Evolutionary conservation across 2,329 filamentous ascomycete species (phyloP), one percentile per base, ranked within the genome.

Genomic region (Ophiosphaerella herpotricha): DNA sequence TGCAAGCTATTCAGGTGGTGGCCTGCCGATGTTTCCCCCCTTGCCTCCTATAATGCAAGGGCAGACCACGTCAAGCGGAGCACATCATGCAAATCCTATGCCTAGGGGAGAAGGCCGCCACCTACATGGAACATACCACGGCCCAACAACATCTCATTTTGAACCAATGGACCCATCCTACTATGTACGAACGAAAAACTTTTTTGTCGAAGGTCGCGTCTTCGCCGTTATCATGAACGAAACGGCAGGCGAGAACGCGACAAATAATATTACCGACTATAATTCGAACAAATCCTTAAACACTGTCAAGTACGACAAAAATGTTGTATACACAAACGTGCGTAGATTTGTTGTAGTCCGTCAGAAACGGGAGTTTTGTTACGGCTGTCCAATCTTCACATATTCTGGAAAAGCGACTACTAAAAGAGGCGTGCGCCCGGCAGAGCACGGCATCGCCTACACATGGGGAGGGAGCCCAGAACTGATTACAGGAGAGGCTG

Each of bases 371-470:
- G 58, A 21, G n/a, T 59, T 55, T 31, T 54, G 47, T 31, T 52
- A 43, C 29, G 58, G 50, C 16, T 43, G 45, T 2, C 55, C 55
- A 0, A 58, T 58, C 11, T 53, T 55, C 9, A 55, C 49, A 2
- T 58, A 58, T 9, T 14, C 23, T 2, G 40, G 37, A 3, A n/a
- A 44, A 39, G 55, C 37, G 1, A 58, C 55, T 2, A 39, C 18
- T 29, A 58, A 55, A 12, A 36, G 1, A 12, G 55, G 47, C 4
- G 52, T 58, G 2, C 8, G 12, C 2, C 43, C 66, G 5, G 44
- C 47, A 2, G 70, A 73, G 9, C 77, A 79, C 54, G 63, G 76
- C 0, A 56, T 76, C 3, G 66, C 78, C 4, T 70, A 76, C 43
- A 52, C 12, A 14, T 29, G 0, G 56, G 52, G 0, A 18, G 43